Evolutionary conservation across 371 early-diverging fungal species (phyloP).

Genomic region (Apophysomyces ossiformis): DNA sequence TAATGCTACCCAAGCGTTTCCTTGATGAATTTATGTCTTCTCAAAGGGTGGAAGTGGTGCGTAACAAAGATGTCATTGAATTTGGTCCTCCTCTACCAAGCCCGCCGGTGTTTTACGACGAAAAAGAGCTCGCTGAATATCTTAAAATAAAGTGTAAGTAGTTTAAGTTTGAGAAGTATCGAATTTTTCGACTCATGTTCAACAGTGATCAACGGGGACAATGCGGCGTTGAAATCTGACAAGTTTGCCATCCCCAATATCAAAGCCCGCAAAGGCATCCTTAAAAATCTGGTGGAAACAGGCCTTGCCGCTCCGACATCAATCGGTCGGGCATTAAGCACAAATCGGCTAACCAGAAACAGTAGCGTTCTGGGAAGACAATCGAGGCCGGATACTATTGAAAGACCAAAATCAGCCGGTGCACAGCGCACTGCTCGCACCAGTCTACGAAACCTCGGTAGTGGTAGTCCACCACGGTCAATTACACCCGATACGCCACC

Average conservation of each 20-base stretch:
- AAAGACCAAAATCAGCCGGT: conserved; percentile 26
- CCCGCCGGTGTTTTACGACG: conserved; percentile 61
- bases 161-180: conserved; percentile 5
- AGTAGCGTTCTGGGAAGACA: conserved; percentile 1
- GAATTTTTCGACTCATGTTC: background rate
- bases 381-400: background rate
- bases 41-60: conserved; percentile 56
- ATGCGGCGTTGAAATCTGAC: conserved; percentile 74
- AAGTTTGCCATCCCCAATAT: conserved; percentile 57
- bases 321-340: background rate
- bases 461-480: background rate
- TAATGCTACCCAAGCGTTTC: background rate
- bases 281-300: conserved; percentile 46
- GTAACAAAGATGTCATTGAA: conserved; percentile 60
- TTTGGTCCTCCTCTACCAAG: conserved; percentile 71
- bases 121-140: conserved; percentile 57
- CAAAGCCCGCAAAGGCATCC: conserved; percentile 51
- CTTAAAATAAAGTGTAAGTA: conserved; percentile 61
- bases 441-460: conserved; percentile 23
- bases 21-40: background rate
- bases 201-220: conserved; percentile 74
- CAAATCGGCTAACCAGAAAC: conserved; percentile 4
- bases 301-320: conserved; percentile 26
- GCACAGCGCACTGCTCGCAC: conserved; percentile 24
- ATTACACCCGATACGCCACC: conserved; percentile 25